Base-by-base conservation (phyloP, 768 basidiomycete species). In the Suillus luteus region DNA sequence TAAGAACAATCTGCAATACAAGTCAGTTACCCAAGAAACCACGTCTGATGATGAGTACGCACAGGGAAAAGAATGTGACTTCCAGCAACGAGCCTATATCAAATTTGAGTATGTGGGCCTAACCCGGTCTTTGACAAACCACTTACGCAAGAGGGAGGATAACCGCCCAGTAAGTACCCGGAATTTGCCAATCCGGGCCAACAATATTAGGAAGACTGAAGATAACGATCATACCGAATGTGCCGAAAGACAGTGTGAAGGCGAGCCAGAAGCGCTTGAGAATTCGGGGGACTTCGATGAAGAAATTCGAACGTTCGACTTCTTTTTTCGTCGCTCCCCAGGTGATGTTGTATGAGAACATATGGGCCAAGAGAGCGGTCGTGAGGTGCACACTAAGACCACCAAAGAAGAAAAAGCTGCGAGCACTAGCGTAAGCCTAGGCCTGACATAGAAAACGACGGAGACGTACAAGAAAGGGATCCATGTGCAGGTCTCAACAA, bases 251-350 rank as follows among this genome's bases (percentile, higher is more conserved):
- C 24, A 91, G 62, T 22, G 83, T 63, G 65, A 92, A 81, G 49
- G 85, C 83, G 55, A 85, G 69, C 82, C 90, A 87, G 79, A 92
- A 96, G 4, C 93, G 88, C 66, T 86, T 86, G 71, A 89, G 78
- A 72, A 96, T 94, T 62, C 86, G 85, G 1, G 95, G 95, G 14
- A 92, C 85, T 73, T 93, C 92, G 58, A 88, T 83, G 83, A 89
- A 92, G 80, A 93, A 92, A 73, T 93, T 92, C 24, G 88, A 89
- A 51, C 84, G 82, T 75, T 92, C 87, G 59, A 93, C 89, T 75
- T 89, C 88, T 81, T 91, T 92, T 67, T 82, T 79, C 14, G 84
- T 85, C 11, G 41, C 52, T 33, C 41, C 55, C 62, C 78, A 80
- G 22, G 71, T 69, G 71, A 80, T 80, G 71, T 85, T 80, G 73